Conservation (phyloP, 441 rosid genomes). For the Jatropha podagrica region DNA sequence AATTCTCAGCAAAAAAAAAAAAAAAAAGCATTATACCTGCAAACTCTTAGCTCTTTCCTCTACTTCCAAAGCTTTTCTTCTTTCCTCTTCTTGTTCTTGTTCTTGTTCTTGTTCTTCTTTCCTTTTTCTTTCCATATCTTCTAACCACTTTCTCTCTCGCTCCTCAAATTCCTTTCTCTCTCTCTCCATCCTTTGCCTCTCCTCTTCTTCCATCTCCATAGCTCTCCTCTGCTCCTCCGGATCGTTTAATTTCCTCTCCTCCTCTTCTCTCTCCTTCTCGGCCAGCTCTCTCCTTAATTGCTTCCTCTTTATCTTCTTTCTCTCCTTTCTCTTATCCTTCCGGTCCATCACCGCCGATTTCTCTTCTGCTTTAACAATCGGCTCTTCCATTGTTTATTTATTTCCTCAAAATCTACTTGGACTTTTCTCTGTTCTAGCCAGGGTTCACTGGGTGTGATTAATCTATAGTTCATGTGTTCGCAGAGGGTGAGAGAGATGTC, state of each 20-base stretch:
- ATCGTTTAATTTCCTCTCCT: slow-evolving; percentile 59
- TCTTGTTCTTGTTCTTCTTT: slow-evolving; percentile 49
- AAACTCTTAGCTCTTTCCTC: slow-evolving; percentile 29
- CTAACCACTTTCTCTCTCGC: slow-evolving; percentile 71
- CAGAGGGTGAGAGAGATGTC: background rate
- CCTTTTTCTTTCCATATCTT: slow-evolving; percentile 64
- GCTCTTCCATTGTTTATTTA: slow-evolving; percentile 3
- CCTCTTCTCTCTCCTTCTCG: slow-evolving; percentile 63
- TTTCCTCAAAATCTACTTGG: background rate
- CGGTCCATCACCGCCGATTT: slow-evolving; percentile 37
- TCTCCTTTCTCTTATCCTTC: slow-evolving; percentile 77
- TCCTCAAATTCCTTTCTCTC: slow-evolving; percentile 75
- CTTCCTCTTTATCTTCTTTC: slow-evolving; percentile 82
- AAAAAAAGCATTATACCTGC: slow-evolving; percentile 32
- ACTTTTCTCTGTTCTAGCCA: background rate
- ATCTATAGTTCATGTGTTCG: background rate
- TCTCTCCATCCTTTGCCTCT: slow-evolving; percentile 51
- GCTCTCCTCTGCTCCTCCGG: slow-evolving; percentile 61
- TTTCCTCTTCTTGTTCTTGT: slow-evolving; percentile 35
- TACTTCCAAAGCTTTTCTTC: slow-evolving; percentile 43
- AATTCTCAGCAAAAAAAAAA: background rate
- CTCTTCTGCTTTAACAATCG: slow-evolving; percentile 7
- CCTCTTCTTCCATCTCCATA: slow-evolving; percentile 60
- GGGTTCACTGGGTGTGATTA: background rate
- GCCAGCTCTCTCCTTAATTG: slow-evolving; percentile 69